Base-by-base conservation (phyloP, 805 yeast genomes). In the Candida ascalaphidarum region DNA sequence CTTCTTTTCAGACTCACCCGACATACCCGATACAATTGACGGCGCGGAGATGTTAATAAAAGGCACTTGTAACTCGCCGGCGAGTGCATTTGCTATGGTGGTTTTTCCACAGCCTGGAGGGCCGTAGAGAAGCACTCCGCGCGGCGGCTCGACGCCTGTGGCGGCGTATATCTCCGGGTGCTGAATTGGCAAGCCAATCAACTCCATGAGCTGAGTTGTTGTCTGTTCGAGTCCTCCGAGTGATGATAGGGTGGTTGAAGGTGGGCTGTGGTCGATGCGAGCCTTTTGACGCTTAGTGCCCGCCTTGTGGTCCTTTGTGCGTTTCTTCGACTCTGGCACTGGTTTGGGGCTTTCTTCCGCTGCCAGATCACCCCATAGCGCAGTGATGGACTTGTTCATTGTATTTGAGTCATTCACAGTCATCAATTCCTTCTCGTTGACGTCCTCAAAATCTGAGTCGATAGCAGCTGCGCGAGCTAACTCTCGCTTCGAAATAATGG, bases 51-150 rank as follows among this genome's bases (percentile, higher is more conserved):
- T 68, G 25, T 81, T 79, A 11, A 92, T 74, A 48, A 92, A 92
- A 0, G 97, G 96, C 0, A 92, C 95, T 41, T 85, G 81, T 18
- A 92, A 65, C 47, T 89, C 95, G 17, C 95, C 95, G 1, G 98
- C 98, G 14, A 92, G 61, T 0, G 97, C 96, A 52, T 86, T 86
- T 3, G 98, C 98, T 30, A 92, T 77, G 23, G 95, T 80, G 0
- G 98, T 92, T 46, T 92, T 92, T 51, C 98, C 98, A 63, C 98
- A 92, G 11, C 98, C 98, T 2, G 97, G 98, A 0, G 98, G 98
- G 0, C 98, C 98, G 52, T 88, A 94, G n/a, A 92, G 56, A 17
- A 92, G 52, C 1, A 92, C 82, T 23, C 97, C 97, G 15, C 96
- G 67, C 12, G 97, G 95, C 11, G 96, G 96, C 40, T 85, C 95